Evolutionary conservation across 2,329 filamentous ascomycete genomes (phyloP).

Genomic region (Fonsecaea monophora): DNA sequence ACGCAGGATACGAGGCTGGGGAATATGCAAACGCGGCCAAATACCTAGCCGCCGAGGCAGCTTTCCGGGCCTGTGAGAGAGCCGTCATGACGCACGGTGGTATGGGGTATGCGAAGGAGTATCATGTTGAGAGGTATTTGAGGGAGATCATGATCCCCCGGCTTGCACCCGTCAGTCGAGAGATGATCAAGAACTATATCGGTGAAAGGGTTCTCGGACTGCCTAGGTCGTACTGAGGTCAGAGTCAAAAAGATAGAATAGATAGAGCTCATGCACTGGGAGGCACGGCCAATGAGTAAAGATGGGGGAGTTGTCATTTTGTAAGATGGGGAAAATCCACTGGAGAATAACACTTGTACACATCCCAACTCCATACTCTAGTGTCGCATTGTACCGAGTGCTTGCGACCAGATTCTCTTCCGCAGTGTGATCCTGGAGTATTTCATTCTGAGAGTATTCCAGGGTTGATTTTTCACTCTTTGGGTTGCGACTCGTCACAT

Average conservation of each 20-base stretch:
- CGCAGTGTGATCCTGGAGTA: too few species aligned
- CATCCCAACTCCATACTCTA: too few species aligned
- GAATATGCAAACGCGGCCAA: slow-evolving; percentile 65
- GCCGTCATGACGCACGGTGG: slow-evolving; percentile 66
- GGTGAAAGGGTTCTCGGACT: slow-evolving; percentile 53
- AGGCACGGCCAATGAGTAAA: too few species aligned
- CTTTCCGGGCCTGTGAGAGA: slow-evolving; percentile 65
- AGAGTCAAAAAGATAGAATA: background rate
- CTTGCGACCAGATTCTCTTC: too few species aligned
- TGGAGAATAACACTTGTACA: too few species aligned
- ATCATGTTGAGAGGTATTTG: slow-evolving; percentile 67
- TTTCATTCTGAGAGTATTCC: too few species aligned
- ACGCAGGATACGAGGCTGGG: slow-evolving; percentile 59
- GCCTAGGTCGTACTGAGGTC: slow-evolving; percentile 51
- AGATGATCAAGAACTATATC: slow-evolving; percentile 56
- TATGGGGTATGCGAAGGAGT: slow-evolving; percentile 69
- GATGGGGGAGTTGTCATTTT: too few species aligned
- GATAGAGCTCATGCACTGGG: background rate
- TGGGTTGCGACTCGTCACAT: too few species aligned
- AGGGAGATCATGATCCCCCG: slow-evolving; percentile 65
- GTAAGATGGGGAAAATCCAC: too few species aligned
- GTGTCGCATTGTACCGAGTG: too few species aligned
- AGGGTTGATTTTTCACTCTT: too few species aligned
- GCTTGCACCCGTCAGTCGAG: slow-evolving; percentile 65
- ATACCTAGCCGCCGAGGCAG: slow-evolving; percentile 66